phyloP scores from a whole-genome alignment of 805 yeast species.

The Wickerhamomyces hampshirensis region DNA sequence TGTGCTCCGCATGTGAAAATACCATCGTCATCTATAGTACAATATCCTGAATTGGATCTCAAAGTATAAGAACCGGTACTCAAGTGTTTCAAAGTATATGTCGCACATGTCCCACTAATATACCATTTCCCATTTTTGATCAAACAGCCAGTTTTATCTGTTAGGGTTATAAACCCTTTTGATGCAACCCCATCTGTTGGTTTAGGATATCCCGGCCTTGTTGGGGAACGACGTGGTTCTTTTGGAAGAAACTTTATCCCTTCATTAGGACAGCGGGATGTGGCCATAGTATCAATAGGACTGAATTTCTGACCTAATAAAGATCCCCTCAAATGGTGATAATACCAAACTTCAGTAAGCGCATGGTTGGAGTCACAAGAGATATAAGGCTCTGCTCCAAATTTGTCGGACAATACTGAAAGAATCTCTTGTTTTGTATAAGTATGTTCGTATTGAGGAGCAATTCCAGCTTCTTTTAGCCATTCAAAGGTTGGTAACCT shows the following conservation, averaged over 20 bases:
- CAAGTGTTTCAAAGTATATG: constrained; percentile 43
- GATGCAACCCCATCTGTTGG: constrained; percentile 28
- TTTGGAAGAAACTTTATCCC: constrained; percentile 64
- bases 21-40: constrained; percentile 43
- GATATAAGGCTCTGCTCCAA: constrained; percentile 54
- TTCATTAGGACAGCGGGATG: constrained; percentile 59
- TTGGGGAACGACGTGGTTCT: constrained; percentile 22
- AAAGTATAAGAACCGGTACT: constrained; percentile 50
- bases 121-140: constrained; percentile 88
- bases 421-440: constrained; percentile 55
- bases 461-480: constrained; percentile 63
- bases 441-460: constrained; percentile 53
- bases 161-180: constrained; percentile 45
- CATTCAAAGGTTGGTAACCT: constrained; percentile 63
- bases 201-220: constrained; percentile 13
- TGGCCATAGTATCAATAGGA: constrained; percentile 53
- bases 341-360: constrained; percentile 63
- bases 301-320: constrained; percentile 59
- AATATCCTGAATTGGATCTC: constrained; percentile 67
- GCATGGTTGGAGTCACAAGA: constrained; percentile 52
- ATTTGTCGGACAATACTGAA: constrained; percentile 44
- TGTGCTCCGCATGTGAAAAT: constrained; percentile 44
- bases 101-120: constrained; percentile 78
- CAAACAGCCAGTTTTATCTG: constrained; percentile 63
- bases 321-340: constrained; percentile 70